Percentiles rank a stretch among this genome's conserved stretches.
phyloP scores from a whole-genome alignment of 441 rosid species.

The Capsella rubella region DNA sequence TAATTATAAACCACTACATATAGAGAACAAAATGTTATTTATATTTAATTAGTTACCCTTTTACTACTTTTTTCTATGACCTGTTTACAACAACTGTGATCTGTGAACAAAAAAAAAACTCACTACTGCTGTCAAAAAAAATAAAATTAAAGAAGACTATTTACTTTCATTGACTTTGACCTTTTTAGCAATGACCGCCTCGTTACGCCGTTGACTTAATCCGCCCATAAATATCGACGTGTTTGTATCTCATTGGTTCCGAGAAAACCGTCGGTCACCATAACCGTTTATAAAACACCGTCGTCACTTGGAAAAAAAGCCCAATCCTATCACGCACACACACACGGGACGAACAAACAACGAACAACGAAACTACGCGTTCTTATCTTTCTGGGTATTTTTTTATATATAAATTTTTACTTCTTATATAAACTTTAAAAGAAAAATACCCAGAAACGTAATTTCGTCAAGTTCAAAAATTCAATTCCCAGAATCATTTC shows the following conservation, averaged over 20 bases:
- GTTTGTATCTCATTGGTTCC: not conserved
- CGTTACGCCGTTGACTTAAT: slow-evolving; percentile 32
- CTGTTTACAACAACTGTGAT: not conserved
- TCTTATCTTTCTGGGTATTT: slow-evolving; percentile 22
- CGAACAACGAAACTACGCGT: slow-evolving; percentile 27
- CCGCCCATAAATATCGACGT: not conserved
- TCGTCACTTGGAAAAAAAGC: slow-evolving; percentile 1
- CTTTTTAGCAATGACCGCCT: not conserved
- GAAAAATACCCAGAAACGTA: slow-evolving; percentile 36
- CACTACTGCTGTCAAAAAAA: not conserved
- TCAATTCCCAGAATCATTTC: slow-evolving; percentile 18
- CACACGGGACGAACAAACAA: slow-evolving; percentile 15
- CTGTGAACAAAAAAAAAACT: not conserved
- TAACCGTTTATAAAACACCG: slow-evolving; percentile 30
- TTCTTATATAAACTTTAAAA: not conserved
- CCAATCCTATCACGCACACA: slow-evolving; percentile 4
- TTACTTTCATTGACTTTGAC: slow-evolving; percentile 30
- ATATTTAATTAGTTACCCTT: not conserved
- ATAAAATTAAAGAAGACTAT: not conserved
- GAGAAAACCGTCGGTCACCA: slow-evolving; percentile 35
- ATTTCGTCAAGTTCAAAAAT: slow-evolving; percentile 20
- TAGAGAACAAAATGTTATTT: not conserved
- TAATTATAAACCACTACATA: not conserved
- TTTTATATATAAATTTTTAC: not conserved
- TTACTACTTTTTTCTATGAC: not conserved